These are phyloP conservation scores for Borovskyia barvae DNA, from an alignment of 208 protist genomes.

Conservation along the genomic window DNA sequence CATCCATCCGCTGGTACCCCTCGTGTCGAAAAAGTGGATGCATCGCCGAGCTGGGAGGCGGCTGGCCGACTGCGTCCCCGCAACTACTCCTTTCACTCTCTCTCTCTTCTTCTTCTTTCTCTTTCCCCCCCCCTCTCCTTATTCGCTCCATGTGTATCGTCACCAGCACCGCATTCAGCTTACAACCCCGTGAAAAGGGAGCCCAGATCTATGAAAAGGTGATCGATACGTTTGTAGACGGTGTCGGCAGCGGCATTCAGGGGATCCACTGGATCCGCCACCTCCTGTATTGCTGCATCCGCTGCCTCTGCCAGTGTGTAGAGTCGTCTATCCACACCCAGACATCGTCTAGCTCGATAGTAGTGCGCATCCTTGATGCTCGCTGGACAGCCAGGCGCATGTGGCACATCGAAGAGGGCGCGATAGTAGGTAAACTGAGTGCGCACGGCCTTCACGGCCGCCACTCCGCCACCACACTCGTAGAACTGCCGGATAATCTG, in stretches of 20 bases:
- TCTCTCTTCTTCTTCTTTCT: no score
- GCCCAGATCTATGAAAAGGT: constrained; percentile 76
- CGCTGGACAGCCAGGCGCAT: constrained; percentile 59
- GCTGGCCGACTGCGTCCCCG: no score
- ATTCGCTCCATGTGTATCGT: neutral
- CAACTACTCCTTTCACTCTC: no score
- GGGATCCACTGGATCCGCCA: constrained; percentile 64
- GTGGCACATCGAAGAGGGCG: constrained; percentile 87
- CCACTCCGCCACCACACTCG: constrained; percentile 50
- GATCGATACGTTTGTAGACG: constrained; percentile 85
- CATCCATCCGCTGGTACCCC: no score
- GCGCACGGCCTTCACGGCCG: constrained; percentile 63
- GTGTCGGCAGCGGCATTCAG: constrained; percentile 61
- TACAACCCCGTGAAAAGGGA: constrained; percentile 45
- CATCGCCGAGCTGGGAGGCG: no score
- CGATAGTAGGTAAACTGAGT: constrained; percentile 88
- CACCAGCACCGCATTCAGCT: neutral
- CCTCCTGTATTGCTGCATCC: constrained; percentile 44
- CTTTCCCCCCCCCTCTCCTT: no score
- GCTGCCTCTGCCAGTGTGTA: constrained; percentile 66
- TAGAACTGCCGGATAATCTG: constrained; percentile 82
- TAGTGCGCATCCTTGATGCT: constrained; percentile 63
- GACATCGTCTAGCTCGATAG: constrained; percentile 63
- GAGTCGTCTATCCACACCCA: constrained; percentile 53
- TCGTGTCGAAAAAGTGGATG: no score